phyloP scores from a whole-genome alignment of 2,329 filamentous ascomycete species.

The Pseudogymnoascus sp. region DNA sequence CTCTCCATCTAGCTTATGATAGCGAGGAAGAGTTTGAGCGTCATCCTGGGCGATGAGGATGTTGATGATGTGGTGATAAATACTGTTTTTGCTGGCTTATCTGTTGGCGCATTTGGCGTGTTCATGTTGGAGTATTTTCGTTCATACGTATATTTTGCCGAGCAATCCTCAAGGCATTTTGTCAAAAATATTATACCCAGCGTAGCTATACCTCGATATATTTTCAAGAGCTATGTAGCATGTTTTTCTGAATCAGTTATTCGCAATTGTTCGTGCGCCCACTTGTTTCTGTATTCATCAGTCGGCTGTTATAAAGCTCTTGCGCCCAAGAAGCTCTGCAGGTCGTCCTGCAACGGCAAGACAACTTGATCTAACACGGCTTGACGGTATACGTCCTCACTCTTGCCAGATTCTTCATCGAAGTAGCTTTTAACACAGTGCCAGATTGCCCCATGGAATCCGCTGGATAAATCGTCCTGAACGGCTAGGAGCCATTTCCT shows the following conservation, averaged over 20 bases:
- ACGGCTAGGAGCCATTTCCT: not conserved
- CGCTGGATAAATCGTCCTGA: not conserved
- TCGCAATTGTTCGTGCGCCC: not conserved
- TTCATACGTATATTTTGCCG: not conserved
- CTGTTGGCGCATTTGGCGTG: not conserved
- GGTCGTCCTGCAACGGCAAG: not conserved
- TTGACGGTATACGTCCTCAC: not conserved
- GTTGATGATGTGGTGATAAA: not conserved
- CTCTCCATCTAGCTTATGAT: not conserved
- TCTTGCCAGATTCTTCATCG: not conserved
- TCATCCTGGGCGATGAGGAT: not conserved
- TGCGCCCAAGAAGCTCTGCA: not conserved
- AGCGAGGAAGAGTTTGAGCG: slow-evolving; percentile 5
- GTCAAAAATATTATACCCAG: not conserved
- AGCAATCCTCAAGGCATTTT: not conserved
- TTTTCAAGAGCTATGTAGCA: not conserved
- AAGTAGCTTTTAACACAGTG: not conserved
- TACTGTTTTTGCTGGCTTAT: not conserved
- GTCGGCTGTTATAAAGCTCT: not conserved
- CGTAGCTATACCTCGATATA: not conserved
- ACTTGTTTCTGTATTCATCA: not conserved
- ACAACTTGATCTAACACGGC: not conserved
- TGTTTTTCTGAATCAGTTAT: not conserved
- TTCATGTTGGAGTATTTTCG: not conserved
- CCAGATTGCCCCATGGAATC: not conserved